Base-by-base conservation (phyloP, 2,329 filamentous ascomycete genomes). In the Cladosporium austrohemisphaericum region DNA sequence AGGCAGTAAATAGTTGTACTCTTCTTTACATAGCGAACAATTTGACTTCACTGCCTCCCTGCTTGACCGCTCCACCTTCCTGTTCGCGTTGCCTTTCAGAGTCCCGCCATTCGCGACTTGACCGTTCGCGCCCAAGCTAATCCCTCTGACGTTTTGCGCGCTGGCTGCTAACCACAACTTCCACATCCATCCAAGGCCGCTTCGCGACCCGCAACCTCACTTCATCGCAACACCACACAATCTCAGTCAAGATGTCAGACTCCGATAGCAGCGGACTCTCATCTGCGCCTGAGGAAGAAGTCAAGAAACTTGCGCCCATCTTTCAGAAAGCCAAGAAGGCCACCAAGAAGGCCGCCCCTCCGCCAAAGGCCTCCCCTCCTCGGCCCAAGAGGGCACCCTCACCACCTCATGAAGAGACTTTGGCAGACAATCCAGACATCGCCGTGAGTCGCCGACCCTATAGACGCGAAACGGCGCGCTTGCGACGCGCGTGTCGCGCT, bases 401-500 rank as follows among this genome's bases (percentile, higher is more conserved):
- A 57, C 92, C 92, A 59, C 84, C 88, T 7, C 92, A 96, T 68
- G 89, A 95, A 76, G 88, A 86, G 69, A 85, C 89, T 22, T 76
- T 96, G 50, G 89, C 88, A 54, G 92, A 97, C 68, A 95, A 95
- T 68, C 80, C 86, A 55, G 86, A 93, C 65, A 91, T 97, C 72
- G 86, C 92, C 60, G 91, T 96, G 79, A 71, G 91, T 88, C 52
- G 57, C 44, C 41, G 31, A 48, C 36, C 28, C 14, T 13, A 36
- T 54, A 29, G 52, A 57, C 59, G 55, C 62, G 54, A 60, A 56
- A 60, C 45, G 52, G 52, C 57, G 63, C 62, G 63, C 55, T 57
- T 38, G 37, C 48, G 53, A 62, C 62, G 61, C 62, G 61, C 58
- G 28, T 50, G 22, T 40, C 23, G 33, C 49, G 36, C 23, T 45